Base-by-base conservation (phyloP, 345 rosid species). In the Gossypium mustelinum region DNA sequence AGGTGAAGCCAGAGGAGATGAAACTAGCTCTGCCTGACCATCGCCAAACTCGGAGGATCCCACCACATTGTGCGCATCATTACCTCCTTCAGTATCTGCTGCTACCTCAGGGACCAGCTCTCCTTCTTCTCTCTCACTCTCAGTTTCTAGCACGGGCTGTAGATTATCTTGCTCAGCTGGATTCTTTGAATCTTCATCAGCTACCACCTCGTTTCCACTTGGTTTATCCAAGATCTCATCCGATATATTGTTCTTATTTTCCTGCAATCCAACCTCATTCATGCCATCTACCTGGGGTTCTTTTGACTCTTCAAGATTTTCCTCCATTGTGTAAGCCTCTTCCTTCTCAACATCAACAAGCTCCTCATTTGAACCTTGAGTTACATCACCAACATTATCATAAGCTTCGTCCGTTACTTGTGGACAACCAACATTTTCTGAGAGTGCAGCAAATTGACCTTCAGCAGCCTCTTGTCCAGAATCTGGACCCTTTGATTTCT, bases 51-150 rank as follows among this genome's bases (percentile, higher is more conserved):
- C 95, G 41, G 90, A 91, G 77, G 87, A 83, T 20, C 81, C 90
- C 29, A 71, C 76, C 70, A 80, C 62, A 75, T 75, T 79, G 34
- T 84, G 77, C 76, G 73, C 56, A 72, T 90, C 89, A 3, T 76
- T 76, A 47, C 74, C 81, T 9, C 83, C 96, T 34, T 89, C 97
- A 9, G 61, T 82, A 68, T 93, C 99, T 47, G 83, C 96, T 25
- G 84, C 72, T n/a, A 79, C 79, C 73, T 91, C 98, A 27, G 89
- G 82, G 52, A 81, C 71, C 58, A 89, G 76, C 82, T 94, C 99
- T 69, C 98, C 98, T 76, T 95, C 99, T 88, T 91, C 99, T 78
- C 80, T 90, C 78, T 95, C 99, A 12, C 84, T 82, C 62, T 88
- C 94, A 45, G 74, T 67, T 39, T 88, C 94, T 77, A 81, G 48